phyloP scores from a whole-genome alignment of 441 rosid species.

The Erysimum cheiri region DNA sequence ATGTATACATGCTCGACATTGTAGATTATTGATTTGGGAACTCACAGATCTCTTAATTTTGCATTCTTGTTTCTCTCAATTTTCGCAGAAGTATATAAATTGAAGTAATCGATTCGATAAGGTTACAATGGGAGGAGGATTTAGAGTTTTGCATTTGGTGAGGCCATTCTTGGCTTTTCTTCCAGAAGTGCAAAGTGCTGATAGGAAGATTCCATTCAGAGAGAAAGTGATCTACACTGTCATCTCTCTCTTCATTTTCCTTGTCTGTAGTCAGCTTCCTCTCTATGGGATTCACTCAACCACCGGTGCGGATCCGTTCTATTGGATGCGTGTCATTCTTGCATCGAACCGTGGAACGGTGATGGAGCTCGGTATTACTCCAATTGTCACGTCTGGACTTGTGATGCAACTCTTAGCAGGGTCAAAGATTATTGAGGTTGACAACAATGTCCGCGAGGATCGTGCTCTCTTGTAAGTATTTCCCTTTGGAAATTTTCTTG shows the following conservation, averaged over 20 bases:
- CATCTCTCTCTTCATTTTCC: conserved; percentile 74
- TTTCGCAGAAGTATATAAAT: conserved; percentile 34
- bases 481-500: background rate
- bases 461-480: conserved; percentile 66
- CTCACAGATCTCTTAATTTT: too few species aligned
- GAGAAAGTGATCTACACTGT: conserved; percentile 78
- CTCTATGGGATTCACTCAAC: conserved; percentile 78
- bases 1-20: background rate
- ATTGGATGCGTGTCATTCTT: conserved; percentile 81
- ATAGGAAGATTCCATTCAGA: conserved; percentile 67
- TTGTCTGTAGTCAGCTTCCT: conserved; percentile 82
- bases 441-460: conserved; percentile 79
- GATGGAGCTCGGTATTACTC: conserved; percentile 84
- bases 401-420: conserved; percentile 80
- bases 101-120: background rate
- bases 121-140: conserved; percentile 65
- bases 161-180: conserved; percentile 63
- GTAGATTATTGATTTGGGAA: too few species aligned
- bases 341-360: conserved; percentile 79
- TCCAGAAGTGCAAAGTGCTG: conserved; percentile 60
- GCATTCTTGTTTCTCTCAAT: background rate
- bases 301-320: conserved; percentile 76
- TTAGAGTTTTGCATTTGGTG: conserved; percentile 71
- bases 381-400: conserved; percentile 74
- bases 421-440: conserved; percentile 73